A percentile compares a stretch with the other conserved stretches of the same genome.
Evolutionary conservation across 1,284 basidiomycete species (phyloP).

Genomic region (Cryptococcus hybrid): DNA sequence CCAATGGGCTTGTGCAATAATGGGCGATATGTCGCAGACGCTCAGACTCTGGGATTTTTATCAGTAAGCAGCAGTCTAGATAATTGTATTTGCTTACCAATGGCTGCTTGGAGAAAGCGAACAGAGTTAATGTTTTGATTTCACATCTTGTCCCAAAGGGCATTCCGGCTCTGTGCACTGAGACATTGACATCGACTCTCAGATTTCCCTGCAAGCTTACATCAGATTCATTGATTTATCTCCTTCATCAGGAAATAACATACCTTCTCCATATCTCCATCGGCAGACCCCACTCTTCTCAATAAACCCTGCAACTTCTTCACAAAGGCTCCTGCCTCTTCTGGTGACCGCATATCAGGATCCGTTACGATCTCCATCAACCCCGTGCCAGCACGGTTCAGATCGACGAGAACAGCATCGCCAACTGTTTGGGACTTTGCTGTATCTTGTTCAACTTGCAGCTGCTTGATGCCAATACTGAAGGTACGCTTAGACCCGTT

Average conservation of each 20-base stretch:
- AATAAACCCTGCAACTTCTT: slow-evolving; percentile 77
- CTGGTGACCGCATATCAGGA: slow-evolving; percentile 85
- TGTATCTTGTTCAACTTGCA: slow-evolving; percentile 98
- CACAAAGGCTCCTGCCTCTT: slow-evolving; percentile 89
- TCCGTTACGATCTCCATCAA: slow-evolving; percentile 96
- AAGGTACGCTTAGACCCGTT: slow-evolving; percentile 46
- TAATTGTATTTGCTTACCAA: slow-evolving; percentile 56
- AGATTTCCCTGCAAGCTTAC: slow-evolving; percentile 69
- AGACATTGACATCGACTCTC: slow-evolving; percentile 95
- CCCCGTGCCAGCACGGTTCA: slow-evolving; percentile 85
- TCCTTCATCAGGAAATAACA: slow-evolving; percentile 5
- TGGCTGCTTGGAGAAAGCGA: slow-evolving; percentile 79
- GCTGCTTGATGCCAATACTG: slow-evolving; percentile 78
- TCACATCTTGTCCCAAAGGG: slow-evolving; percentile 85
- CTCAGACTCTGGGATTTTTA: slow-evolving; percentile 56
- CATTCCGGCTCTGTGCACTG: slow-evolving; percentile 66
- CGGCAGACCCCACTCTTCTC: slow-evolving; percentile 79
- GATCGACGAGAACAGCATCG: slow-evolving; percentile 68
- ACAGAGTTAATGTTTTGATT: slow-evolving; percentile 97
- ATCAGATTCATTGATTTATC: neutral
- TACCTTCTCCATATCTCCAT: slow-evolving; percentile 97
- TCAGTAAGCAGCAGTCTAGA: neutral
- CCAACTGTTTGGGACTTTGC: slow-evolving; percentile 79
- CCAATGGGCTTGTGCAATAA: slow-evolving; percentile 23
- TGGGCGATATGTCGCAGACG: slow-evolving; percentile 41